Percentiles rank a stretch among this genome's conserved stretches.
These are phyloP conservation scores for Cladophialophora yegresii DNA, from an alignment of 2,329 filamentous ascomycete species.

Conservation along the genomic window DNA sequence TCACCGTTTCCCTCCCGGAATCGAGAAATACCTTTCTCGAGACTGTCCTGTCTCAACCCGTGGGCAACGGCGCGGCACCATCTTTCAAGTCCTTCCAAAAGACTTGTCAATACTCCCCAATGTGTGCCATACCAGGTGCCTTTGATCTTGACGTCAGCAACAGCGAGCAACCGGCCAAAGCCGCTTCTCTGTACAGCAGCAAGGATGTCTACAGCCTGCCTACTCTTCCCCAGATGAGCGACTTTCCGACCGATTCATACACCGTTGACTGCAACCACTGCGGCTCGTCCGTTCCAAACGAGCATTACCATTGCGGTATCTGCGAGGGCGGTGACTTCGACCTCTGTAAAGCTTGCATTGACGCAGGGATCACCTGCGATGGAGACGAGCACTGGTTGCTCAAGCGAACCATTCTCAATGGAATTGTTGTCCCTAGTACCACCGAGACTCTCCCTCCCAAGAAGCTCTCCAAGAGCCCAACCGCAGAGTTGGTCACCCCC, in stretches of 20 bases:
- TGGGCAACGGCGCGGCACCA: conserved; percentile 9
- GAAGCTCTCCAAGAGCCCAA: conserved; percentile 36
- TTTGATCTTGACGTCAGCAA: conserved; percentile 26
- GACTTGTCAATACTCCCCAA: conserved; percentile 29
- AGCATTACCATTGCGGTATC: conserved; percentile 91
- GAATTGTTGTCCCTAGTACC: conserved; percentile 77
- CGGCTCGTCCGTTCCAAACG: conserved; percentile 72
- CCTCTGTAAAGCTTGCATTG: conserved; percentile 78
- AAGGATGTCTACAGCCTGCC: conserved; percentile 38
- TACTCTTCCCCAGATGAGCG: conserved; percentile 41
- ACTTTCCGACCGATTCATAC: conserved; percentile 56
- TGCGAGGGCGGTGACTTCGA: conserved; percentile 95
- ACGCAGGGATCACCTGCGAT: conserved; percentile 73
- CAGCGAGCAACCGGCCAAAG: conserved; percentile 16
- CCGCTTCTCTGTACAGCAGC: conserved; percentile 2
- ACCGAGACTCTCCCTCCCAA: conserved; percentile 78
- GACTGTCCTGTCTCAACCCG: conserved; percentile 42
- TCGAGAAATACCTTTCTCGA: conserved; percentile 47
- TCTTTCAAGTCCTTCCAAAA: conserved; percentile 31
- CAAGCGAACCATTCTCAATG: conserved; percentile 79
- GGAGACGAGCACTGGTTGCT: conserved; percentile 88
- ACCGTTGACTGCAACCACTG: conserved; percentile 95
- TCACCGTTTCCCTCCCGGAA: conserved; percentile 26
- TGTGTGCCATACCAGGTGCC: conserved; percentile 31
- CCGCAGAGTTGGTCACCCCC: conserved; percentile 27